Conservation (phyloP, 1,139 yeast genomes). For the Suhomyces taliae region DNA sequence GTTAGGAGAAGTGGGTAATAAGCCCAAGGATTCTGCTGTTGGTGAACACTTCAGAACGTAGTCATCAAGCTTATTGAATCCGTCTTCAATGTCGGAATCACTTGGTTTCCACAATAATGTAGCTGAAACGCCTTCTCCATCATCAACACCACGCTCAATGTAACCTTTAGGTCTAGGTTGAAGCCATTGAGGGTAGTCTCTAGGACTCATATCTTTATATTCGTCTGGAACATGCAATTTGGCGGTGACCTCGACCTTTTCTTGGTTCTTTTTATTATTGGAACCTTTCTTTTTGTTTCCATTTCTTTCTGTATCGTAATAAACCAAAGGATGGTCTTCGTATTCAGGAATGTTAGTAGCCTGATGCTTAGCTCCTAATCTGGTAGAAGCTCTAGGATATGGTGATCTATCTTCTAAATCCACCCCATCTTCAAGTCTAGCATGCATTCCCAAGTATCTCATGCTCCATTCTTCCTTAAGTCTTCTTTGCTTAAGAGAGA, state of each 20-base stretch:
- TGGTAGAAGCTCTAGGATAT: constrained; percentile 77
- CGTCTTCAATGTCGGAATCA: constrained; percentile 30
- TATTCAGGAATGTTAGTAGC: constrained; percentile 66
- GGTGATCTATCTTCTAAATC: constrained; percentile 76
- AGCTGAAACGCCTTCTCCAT: constrained; percentile 52
- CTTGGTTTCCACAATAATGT: constrained; percentile 67
- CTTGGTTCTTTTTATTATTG: constrained; percentile 10
- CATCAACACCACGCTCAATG: constrained; percentile 82
- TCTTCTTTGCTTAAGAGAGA: constrained; percentile 50
- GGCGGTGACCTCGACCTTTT: constrained; percentile 17
- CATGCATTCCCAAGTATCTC: constrained; percentile 77
- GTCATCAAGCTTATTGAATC: constrained; percentile 43
- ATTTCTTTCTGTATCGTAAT: constrained; percentile 50
- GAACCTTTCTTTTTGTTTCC: constrained; percentile 17
- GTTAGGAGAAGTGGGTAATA: constrained; percentile 59
- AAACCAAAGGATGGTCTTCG: constrained; percentile 66
- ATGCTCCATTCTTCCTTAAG: constrained; percentile 73
- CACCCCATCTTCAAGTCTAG: constrained; percentile 73
- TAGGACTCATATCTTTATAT: constrained; percentile 38
- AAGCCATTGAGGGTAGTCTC: constrained; percentile 69
- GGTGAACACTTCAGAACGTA: constrained; percentile 58
- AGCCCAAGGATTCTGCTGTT: constrained; percentile 48
- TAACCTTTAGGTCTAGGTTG: constrained; percentile 80
- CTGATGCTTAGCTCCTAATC: constrained; percentile 77
- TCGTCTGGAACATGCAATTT: constrained; percentile 51